Evolutionary conservation across 2,329 filamentous ascomycete genomes (phyloP).

Genomic region (Sclerotinia minor): DNA sequence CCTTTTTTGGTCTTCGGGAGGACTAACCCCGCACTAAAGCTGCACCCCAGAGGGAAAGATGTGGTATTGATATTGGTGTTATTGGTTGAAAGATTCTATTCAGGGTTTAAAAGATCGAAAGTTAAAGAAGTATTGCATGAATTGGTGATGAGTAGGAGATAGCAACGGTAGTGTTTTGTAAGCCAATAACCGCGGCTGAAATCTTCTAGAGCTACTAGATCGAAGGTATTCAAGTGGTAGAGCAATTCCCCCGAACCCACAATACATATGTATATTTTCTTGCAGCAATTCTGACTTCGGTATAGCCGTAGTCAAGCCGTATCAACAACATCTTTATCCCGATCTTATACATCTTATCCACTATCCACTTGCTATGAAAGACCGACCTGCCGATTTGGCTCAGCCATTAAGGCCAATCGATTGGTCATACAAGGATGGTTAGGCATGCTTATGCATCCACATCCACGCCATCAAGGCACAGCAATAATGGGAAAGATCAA

Average conservation of each 20-base stretch:
- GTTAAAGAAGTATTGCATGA: background rate
- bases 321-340: background rate
- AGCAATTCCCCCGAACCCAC: background rate
- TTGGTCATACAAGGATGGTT: background rate
- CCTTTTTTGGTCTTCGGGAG: background rate
- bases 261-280: too few species aligned
- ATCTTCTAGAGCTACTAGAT: background rate
- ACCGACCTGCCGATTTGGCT: background rate
- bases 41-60: constrained; percentile 9
- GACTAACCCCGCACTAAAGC: constrained; percentile 6
- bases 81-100: background rate
- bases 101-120: background rate
- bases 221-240: background rate
- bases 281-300: background rate
- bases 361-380: background rate
- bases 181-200: background rate
- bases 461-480: background rate
- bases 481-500: background rate
- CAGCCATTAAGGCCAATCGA: constrained; percentile 6
- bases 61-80: background rate
- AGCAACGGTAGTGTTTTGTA: background rate
- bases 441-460: background rate
- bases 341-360: background rate
- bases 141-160: background rate
- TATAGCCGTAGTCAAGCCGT: background rate